A percentile compares a stretch with the other conserved stretches of the same genome.
These are phyloP conservation scores for Boletus eberwhitei DNA, from an alignment of 768 basidiomycete species.

Conservation along the genomic window DNA sequence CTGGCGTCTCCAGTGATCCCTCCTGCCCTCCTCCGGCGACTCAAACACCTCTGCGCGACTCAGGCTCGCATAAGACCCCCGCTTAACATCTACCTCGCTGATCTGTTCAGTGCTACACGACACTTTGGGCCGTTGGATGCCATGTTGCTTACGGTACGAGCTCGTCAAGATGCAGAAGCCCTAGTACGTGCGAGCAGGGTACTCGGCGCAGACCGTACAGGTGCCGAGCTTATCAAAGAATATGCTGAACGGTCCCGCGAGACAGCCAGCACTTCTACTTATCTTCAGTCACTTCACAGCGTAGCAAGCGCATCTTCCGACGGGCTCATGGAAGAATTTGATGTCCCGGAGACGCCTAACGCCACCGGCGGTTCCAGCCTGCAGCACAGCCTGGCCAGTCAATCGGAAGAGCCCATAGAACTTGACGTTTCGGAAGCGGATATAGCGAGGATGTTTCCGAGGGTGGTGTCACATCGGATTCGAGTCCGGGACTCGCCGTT, in stretches of 20 bases:
- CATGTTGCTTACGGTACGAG: constrained; percentile 58
- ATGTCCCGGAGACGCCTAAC: constrained; percentile 13
- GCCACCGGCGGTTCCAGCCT: constrained; percentile 1
- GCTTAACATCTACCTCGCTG: constrained; percentile 63
- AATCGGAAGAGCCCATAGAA: constrained; percentile 25
- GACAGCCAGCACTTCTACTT: constrained; percentile 16
- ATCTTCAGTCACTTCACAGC: constrained; percentile 16
- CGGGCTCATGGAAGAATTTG: constrained; percentile 15
- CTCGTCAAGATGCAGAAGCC: constrained; percentile 62
- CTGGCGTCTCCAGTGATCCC: constrained; percentile 30
- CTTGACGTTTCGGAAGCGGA: constrained; percentile 73
- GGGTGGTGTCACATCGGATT: constrained; percentile 73
- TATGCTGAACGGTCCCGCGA: constrained; percentile 21
- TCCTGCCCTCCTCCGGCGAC: constrained; percentile 26
- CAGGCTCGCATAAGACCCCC: constrained; percentile 47
- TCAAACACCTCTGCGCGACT: constrained; percentile 27
- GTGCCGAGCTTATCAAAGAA: constrained; percentile 52
- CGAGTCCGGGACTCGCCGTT: constrained; percentile 65
- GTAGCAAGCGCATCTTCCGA: constrained; percentile 22
- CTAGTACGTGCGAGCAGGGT: constrained; percentile 66
- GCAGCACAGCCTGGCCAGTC: constrained; percentile 4
- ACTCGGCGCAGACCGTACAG: constrained; percentile 57
- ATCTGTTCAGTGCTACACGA: constrained; percentile 70
- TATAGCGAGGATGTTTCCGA: constrained; percentile 67
- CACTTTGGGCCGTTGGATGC: constrained; percentile 70